A percentile compares a stretch with the other conserved stretches of the same genome.
phyloP scores from a whole-genome alignment of 768 basidiomycete species.

The Tricholoma matsutake region DNA sequence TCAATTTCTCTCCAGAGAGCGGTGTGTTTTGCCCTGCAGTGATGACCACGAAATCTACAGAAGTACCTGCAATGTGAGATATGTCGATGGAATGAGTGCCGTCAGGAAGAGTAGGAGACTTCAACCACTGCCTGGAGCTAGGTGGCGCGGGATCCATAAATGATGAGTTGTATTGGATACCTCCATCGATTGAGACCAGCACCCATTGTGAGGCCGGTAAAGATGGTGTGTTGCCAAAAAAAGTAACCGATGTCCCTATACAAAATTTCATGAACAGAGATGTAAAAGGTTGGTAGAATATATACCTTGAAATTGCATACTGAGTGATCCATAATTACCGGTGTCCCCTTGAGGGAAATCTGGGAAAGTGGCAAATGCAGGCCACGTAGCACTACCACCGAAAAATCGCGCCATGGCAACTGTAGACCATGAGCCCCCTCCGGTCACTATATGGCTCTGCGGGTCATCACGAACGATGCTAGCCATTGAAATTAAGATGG shows the following conservation, averaged over 20 bases:
- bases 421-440: conserved; percentile 3
- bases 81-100: conserved; percentile 19
- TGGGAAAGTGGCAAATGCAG: conserved; percentile 4
- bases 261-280: not conserved
- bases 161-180: conserved; percentile 4
- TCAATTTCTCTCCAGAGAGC: conserved; percentile 14
- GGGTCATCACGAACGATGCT: conserved; percentile 4
- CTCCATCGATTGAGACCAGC: conserved; percentile 20
- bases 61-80: conserved; percentile 17
- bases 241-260: conserved; percentile 11
- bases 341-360: conserved; percentile 3
- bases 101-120: conserved; percentile 17
- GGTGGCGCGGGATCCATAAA: conserved; percentile 15
- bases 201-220: conserved; percentile 7
- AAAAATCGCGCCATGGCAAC: conserved; percentile 1
- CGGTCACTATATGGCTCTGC: not conserved
- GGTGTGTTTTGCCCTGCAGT: conserved; percentile 19
- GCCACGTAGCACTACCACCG: conserved; percentile 4
- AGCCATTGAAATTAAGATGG: conserved; percentile 1
- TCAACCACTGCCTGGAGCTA: conserved; percentile 22
- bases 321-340: conserved; percentile 6
- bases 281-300: not conserved
- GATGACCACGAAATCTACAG: conserved; percentile 21
- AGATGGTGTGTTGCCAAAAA: conserved; percentile 13
- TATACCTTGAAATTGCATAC: conserved; percentile 7